Conservation (phyloP, 495 filamentous ascomycete genomes). For the Cenococcum geophilum region DNA sequence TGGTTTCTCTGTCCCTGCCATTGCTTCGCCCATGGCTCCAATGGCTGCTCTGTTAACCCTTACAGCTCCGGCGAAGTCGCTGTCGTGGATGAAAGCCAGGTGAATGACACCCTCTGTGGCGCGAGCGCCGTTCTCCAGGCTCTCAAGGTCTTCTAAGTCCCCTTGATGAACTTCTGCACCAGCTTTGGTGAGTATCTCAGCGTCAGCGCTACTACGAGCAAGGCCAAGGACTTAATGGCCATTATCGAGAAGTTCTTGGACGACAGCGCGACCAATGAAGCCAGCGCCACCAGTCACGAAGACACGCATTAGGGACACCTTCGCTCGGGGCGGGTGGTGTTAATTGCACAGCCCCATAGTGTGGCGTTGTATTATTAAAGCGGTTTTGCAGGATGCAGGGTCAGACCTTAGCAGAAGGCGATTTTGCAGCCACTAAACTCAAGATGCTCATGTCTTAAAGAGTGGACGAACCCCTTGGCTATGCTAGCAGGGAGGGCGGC, state of each 20-base stretch:
- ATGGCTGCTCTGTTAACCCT: slow-evolving; percentile 39
- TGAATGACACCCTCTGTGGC: slow-evolving; percentile 44
- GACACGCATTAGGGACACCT: too few species aligned
- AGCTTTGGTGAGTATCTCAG: slow-evolving; percentile 30
- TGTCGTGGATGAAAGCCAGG: slow-evolving; percentile 41
- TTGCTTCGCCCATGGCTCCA: slow-evolving; percentile 35
- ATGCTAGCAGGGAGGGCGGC: too few species aligned
- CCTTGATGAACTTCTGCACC: slow-evolving; percentile 33
- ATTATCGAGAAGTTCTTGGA: slow-evolving; percentile 39
- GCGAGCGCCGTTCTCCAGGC: slow-evolving; percentile 37
- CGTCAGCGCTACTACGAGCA: slow-evolving; percentile 31
- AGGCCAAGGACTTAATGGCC: slow-evolving; percentile 45
- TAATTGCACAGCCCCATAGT: too few species aligned
- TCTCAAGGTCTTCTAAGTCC: slow-evolving; percentile 37
- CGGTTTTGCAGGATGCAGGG: too few species aligned
- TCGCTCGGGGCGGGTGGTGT: too few species aligned
- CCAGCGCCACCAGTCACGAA: slow-evolving; percentile 49
- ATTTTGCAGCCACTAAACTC: too few species aligned
- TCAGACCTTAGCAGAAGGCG: too few species aligned
- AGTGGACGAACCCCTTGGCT: too few species aligned
- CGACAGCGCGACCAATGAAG: slow-evolving; percentile 43
- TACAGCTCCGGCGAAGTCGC: slow-evolving; percentile 41
- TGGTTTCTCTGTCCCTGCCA: slow-evolving; percentile 38
- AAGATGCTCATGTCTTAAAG: too few species aligned
- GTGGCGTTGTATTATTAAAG: too few species aligned